A percentile compares a stretch with the other conserved stretches of the same genome.
Evolutionary conservation across 1,139 yeast species (phyloP).

Genomic region (Nakaseomyces nivariensis): DNA sequence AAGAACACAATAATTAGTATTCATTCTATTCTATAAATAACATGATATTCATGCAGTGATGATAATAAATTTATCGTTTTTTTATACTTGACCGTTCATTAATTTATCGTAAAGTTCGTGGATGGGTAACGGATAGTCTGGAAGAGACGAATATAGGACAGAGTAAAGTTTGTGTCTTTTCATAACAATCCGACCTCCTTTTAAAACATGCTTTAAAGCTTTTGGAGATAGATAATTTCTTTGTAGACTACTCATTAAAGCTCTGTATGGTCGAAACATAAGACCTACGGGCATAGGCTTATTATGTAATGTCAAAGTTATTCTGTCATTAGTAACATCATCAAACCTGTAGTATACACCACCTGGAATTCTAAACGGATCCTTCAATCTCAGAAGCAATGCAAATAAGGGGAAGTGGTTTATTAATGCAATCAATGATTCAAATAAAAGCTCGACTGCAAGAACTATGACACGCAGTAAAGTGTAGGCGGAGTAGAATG

Average conservation of each 20-base stretch:
- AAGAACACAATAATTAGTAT: neutral
- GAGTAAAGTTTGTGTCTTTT: conserved; percentile 39
- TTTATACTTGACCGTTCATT: conserved; percentile 2
- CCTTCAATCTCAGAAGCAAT: conserved; percentile 65
- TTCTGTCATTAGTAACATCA: conserved; percentile 7
- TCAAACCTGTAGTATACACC: conserved; percentile 46
- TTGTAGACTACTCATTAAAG: conserved; percentile 34
- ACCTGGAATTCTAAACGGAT: conserved; percentile 82
- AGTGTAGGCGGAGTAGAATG: conserved; percentile 73
- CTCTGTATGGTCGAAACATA: conserved; percentile 41
- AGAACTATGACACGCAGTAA: conserved; percentile 45
- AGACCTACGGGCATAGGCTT: conserved; percentile 36
- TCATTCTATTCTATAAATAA: neutral
- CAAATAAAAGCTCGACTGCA: conserved; percentile 43
- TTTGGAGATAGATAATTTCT: conserved; percentile 36
- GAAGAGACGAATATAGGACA: conserved; percentile 42
- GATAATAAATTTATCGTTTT: neutral
- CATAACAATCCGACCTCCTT: conserved; percentile 40
- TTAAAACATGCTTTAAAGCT: conserved; percentile 33
- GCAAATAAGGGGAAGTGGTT: conserved; percentile 87
- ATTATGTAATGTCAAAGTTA: conserved; percentile 30
- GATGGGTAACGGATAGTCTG: conserved; percentile 31
- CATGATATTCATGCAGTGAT: neutral
- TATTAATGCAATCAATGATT: conserved; percentile 51
- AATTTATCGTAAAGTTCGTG: conserved; percentile 17